Conservation (phyloP, 2,329 filamentous ascomycete species). For the Apiospora arundinis region DNA sequence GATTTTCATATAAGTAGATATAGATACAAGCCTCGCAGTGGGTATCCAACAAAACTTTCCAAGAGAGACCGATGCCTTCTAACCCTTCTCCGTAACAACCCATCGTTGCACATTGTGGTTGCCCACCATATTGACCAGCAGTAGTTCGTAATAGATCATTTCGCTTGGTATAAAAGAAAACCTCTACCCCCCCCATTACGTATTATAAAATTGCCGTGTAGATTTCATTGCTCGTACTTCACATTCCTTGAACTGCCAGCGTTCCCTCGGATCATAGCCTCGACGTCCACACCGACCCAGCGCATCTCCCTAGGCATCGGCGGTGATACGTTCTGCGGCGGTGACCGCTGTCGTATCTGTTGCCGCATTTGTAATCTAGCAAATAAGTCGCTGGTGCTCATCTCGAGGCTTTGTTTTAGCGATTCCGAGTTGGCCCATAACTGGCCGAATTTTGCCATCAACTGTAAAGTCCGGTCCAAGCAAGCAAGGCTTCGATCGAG, state of each 20-base stretch:
- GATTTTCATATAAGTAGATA: too few relatives aligned
- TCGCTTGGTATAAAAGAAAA: background rate
- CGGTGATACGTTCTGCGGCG: slow-evolving; percentile 36
- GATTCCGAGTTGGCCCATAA: slow-evolving; percentile 64
- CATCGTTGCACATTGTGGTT: too few relatives aligned
- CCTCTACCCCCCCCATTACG: background rate
- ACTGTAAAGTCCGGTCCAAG: slow-evolving; percentile 59
- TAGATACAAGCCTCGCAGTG: too few relatives aligned
- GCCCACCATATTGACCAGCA: background rate
- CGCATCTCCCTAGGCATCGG: slow-evolving; percentile 44
- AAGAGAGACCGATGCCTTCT: background rate
- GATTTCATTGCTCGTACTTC: slow-evolving; percentile 17
- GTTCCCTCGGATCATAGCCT: slow-evolving; percentile 49
- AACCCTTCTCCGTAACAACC: background rate
- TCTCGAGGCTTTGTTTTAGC: slow-evolving; percentile 60
- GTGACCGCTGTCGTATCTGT: slow-evolving; percentile 44
- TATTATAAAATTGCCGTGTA: background rate
- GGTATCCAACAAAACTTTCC: background rate
- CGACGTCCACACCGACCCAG: slow-evolving; percentile 54
- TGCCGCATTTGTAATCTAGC: slow-evolving; percentile 49
- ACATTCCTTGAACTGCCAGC: slow-evolving; percentile 23
- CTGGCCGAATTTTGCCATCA: slow-evolving; percentile 62
- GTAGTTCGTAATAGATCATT: background rate
- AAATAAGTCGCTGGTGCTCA: slow-evolving; percentile 52
- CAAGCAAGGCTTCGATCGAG: slow-evolving; percentile 62